Evolutionary conservation across 495 filamentous ascomycete genomes (phyloP), one percentile per base, ranked within the genome.

Genomic region (Oidiodendron maius): DNA sequence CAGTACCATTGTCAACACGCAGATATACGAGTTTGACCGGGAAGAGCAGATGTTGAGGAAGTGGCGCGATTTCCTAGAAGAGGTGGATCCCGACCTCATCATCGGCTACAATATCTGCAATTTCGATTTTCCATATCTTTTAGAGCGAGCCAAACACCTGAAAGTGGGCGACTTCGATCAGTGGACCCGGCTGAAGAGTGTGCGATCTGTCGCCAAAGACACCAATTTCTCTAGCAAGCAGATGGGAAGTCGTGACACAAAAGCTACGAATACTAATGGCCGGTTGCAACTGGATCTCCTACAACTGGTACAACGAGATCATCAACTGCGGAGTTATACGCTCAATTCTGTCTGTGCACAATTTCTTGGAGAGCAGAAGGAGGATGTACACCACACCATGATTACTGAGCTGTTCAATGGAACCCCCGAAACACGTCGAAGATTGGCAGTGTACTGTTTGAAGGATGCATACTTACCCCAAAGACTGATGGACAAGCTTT

Each of bases 41-140:
- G 93, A 99, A 63, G 76, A 82, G 42, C 74, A 87, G 26, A 91
- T 99, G 91, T 76, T 99, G 15, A 76, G 80, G 67, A 77, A 76
- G 17, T 99, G 93, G 93, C 80, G 80, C 53, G 76, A 95, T 40
- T 99, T 99, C 56, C 65, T 99, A 3, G 75, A 91, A 40, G 82
- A 87, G 61, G 93, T 93, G 2, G 93, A 99, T 57, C 91, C 93
- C 0, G 93, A 99, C 66, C 82, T 99, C 22, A 97, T 99, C 58
- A 99, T 93, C 51, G 93, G 93, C 37, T 99, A 99, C 78, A 99
- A 99, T 63, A 96, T 95, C 68, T 73, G 86, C 57, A 99, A 99
- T 66, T 99, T 99, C 69, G 93, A 99, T 68, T 96, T 99, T 56
- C 91, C 93, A 2, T 99, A 99, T 61, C 78, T 99, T 3, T 75